Evolutionary conservation across 768 basidiomycete genomes (phyloP).

Genomic region (Suillus cothurnatus): DNA sequence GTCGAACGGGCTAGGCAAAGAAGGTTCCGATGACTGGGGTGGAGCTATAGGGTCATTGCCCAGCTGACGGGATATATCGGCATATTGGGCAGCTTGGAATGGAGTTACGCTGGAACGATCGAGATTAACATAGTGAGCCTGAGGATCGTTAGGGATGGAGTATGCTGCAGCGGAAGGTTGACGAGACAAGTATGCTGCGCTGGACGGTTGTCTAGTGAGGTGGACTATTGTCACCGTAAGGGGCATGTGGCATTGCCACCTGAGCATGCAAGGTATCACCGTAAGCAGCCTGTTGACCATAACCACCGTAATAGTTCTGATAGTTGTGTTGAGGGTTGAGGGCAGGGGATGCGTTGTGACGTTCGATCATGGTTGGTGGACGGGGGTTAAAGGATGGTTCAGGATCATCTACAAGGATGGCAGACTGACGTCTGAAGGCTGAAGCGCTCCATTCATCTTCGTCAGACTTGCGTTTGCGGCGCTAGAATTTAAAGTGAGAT

Average conservation of each 20-base stretch:
- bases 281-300: slow-evolving; percentile 25
- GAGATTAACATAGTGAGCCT: slow-evolving; percentile 62
- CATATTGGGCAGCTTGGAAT: slow-evolving; percentile 75
- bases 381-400: slow-evolving; percentile 50
- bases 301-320: slow-evolving; percentile 30
- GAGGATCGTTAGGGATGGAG: slow-evolving; percentile 20
- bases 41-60: slow-evolving; percentile 33
- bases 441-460: slow-evolving; percentile 52
- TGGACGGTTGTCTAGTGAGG: slow-evolving; percentile 25
- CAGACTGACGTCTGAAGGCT: slow-evolving; percentile 66
- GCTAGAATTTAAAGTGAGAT: slow-evolving; percentile 31
- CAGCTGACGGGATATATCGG: slow-evolving; percentile 63
- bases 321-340: slow-evolving; percentile 22
- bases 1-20: slow-evolving; percentile 33
- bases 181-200: slow-evolving; percentile 22
- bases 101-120: slow-evolving; percentile 71
- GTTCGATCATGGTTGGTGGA: slow-evolving; percentile 68
- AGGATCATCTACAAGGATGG: slow-evolving; percentile 56
- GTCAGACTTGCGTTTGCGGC: slow-evolving; percentile 42
- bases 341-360: slow-evolving; percentile 38
- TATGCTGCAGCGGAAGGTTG: slow-evolving; percentile 19
- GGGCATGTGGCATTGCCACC: slow-evolving; percentile 20
- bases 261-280: slow-evolving; percentile 23
- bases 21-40: slow-evolving; percentile 23
- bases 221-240: slow-evolving; percentile 31